phyloP scores from a whole-genome alignment of 176 grass and related monocot genomes.

The Canna indica region DNA sequence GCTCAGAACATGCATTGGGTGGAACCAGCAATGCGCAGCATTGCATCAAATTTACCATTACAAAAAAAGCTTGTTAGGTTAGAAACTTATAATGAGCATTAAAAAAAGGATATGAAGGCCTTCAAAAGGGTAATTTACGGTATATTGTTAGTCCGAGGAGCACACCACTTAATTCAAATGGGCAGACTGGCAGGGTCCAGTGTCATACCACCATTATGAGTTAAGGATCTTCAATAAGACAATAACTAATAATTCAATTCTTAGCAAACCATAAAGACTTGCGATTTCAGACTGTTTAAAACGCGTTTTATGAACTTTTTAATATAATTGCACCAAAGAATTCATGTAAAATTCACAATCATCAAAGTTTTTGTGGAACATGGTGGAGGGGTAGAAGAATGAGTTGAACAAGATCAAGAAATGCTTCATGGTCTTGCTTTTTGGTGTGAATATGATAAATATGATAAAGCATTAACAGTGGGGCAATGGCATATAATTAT shows the following conservation, averaged over 20 bases:
- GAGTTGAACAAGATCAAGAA: constrained; percentile 1
- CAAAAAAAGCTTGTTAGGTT: no score
- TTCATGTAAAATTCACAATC: not conserved
- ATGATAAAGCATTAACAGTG: not conserved
- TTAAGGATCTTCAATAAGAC: not conserved
- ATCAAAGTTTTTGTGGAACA: not conserved
- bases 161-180: no score
- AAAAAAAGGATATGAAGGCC: no score
- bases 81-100: no score
- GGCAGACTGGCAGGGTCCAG: no score
- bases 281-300: not conserved
- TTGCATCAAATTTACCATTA: no score
- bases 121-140: no score
- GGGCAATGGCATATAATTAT: not conserved
- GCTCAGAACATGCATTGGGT: no score
- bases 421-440: constrained; percentile 32
- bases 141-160: no score
- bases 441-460: constrained; percentile 19
- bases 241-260: not conserved
- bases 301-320: not conserved
- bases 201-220: no score
- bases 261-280: not conserved
- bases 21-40: no score
- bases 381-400: not conserved
- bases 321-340: not conserved